phyloP scores from a whole-genome alignment of 2,329 filamentous ascomycete species.

The Periconia sp. region DNA sequence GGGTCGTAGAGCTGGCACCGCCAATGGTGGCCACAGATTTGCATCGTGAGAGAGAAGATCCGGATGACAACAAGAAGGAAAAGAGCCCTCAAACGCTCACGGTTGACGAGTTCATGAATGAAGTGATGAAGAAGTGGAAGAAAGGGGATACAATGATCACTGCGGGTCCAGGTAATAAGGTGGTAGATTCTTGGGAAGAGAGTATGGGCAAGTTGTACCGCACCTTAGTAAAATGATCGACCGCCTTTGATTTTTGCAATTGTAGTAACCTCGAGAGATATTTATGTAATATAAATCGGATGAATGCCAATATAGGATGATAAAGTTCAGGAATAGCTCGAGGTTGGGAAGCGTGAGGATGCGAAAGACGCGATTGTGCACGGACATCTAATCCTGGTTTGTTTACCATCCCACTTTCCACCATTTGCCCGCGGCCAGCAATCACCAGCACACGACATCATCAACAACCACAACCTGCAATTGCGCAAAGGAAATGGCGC shows the following conservation, averaged over 20 bases:
- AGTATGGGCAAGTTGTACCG: slow-evolving; percentile 41
- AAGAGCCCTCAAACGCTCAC: slow-evolving; percentile 54
- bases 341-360: not conserved
- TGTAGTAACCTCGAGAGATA: not conserved
- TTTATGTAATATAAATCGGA: not conserved
- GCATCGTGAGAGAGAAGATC: slow-evolving; percentile 58
- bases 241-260: not conserved
- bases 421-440: not conserved
- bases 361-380: not conserved
- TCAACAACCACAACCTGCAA: not conserved
- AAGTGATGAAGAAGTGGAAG: slow-evolving; percentile 50
- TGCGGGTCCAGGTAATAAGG: slow-evolving; percentile 46
- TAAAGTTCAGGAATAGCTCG: not conserved
- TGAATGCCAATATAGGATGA: not conserved
- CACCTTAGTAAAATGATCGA: slow-evolving; percentile 14
- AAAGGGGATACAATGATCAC: slow-evolving; percentile 53
- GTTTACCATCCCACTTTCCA: slow-evolving; percentile 6
- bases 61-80: slow-evolving; percentile 55
- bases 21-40: slow-evolving; percentile 58
- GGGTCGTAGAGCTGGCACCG: slow-evolving; percentile 59
- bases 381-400: not conserved
- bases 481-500: slow-evolving; percentile 28
- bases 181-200: slow-evolving; percentile 50
- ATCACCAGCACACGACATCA: not conserved
- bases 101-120: slow-evolving; percentile 58